Percentiles rank a stretch among this genome's conserved stretches.
Conservation (phyloP, 129 eudicot genomes). For the Solidago caesia region DNA sequence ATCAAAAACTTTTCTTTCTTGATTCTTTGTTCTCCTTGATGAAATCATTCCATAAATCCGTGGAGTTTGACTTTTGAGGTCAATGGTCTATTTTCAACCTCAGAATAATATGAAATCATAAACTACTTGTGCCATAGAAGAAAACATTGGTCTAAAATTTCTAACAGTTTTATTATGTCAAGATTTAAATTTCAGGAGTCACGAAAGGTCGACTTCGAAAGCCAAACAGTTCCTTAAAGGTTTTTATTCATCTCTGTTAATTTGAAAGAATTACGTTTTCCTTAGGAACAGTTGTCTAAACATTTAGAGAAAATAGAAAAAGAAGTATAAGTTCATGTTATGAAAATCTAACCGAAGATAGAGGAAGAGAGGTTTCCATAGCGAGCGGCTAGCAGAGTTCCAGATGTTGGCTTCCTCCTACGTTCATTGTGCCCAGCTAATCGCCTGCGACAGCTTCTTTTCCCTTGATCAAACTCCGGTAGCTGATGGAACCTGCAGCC, state of each 20-base stretch:
- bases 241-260: too few relatives aligned
- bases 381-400: slow-evolving; percentile 63
- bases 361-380: slow-evolving; percentile 62
- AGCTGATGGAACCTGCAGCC: slow-evolving; percentile 74
- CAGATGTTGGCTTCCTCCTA: slow-evolving; percentile 82
- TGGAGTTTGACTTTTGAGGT: slow-evolving; percentile 4
- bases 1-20: neutral
- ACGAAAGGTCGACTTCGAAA: neutral
- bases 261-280: neutral
- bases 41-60: neutral
- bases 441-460: slow-evolving; percentile 90
- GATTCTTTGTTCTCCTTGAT: neutral
- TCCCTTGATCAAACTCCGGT: slow-evolving; percentile 89
- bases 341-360: slow-evolving; percentile 51
- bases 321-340: neutral
- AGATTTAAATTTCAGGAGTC: neutral
- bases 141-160: neutral
- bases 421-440: slow-evolving; percentile 98
- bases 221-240: neutral
- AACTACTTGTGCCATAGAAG: neutral
- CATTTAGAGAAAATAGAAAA: neutral
- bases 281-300: neutral
- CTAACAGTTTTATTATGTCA: neutral
- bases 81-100: neutral
- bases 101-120: neutral